These are phyloP conservation scores for Flagelloscypha sp. DNA, from an alignment of 768 basidiomycete species.

Conservation along the genomic window DNA sequence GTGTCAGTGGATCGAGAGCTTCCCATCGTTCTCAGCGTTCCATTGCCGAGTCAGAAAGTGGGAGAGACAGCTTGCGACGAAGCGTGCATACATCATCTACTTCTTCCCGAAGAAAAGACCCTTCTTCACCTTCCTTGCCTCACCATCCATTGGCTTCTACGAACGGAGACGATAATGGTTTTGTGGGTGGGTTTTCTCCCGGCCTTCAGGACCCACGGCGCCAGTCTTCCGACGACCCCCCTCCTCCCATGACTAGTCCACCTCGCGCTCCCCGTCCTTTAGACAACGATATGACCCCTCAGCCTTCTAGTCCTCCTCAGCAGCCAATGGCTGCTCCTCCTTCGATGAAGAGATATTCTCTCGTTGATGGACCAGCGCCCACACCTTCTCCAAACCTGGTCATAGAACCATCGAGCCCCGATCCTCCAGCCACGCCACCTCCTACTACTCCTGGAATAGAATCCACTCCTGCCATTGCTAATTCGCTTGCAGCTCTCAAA, in stretches of 20 bases:
- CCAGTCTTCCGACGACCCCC: slow-evolving; percentile 12
- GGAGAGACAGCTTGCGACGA: slow-evolving; percentile 31
- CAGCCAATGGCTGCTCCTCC: slow-evolving; percentile 11
- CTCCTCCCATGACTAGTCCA: slow-evolving; percentile 9
- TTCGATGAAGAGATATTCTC: slow-evolving; percentile 66
- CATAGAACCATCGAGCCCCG: slow-evolving; percentile 42
- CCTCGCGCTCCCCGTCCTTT: slow-evolving; percentile 16
- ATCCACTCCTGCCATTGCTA: slow-evolving; percentile 55
- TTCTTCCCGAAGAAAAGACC: slow-evolving; percentile 24
- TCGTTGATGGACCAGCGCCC: slow-evolving; percentile 61
- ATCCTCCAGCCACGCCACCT: slow-evolving; percentile 24
- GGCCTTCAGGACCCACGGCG: slow-evolving; percentile 9
- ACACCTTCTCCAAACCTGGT: slow-evolving; percentile 35
- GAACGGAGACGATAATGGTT: slow-evolving; percentile 29
- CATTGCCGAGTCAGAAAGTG: slow-evolving; percentile 31
- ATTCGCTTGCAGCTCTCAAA: slow-evolving; percentile 82
- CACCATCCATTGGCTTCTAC: slow-evolving; percentile 14
- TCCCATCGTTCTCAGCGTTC: slow-evolving; percentile 42
- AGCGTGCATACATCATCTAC: slow-evolving; percentile 33
- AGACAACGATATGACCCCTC: slow-evolving; percentile 10
- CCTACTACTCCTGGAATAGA: slow-evolving; percentile 30
- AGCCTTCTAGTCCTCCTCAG: slow-evolving; percentile 10
- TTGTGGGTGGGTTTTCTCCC: slow-evolving; percentile 45
- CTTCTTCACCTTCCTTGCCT: too few relatives aligned
- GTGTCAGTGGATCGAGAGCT: slow-evolving; percentile 34